These are phyloP conservation scores for Amauroascus niger DNA, from an alignment of 2,329 filamentous ascomycete genomes.

Conservation along the genomic window DNA sequence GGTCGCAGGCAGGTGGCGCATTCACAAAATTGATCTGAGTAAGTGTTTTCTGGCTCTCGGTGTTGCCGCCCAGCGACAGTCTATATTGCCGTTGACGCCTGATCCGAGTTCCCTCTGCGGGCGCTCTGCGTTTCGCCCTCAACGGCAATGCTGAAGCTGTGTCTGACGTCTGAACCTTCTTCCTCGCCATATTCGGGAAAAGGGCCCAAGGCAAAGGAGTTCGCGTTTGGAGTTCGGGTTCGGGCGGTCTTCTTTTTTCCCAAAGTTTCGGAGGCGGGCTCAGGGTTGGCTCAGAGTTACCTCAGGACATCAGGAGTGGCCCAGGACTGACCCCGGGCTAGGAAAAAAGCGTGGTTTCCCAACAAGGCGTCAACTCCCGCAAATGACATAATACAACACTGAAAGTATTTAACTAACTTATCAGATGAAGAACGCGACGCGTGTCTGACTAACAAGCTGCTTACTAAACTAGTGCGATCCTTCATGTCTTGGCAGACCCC, in stretches of 20 bases:
- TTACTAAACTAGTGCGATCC: not conserved
- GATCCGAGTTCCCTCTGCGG: not conserved
- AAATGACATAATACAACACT: too few relatives aligned
- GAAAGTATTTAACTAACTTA: too few relatives aligned
- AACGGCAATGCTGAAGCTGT: not conserved
- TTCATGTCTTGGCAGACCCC: not conserved
- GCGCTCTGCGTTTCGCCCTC: not conserved
- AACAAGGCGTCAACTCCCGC: too few relatives aligned
- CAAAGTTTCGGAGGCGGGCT: not conserved
- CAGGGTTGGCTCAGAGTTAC: not conserved
- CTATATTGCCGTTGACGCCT: conserved; percentile 13
- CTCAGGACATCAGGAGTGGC: too few relatives aligned
- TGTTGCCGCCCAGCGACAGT: conserved; percentile 15
- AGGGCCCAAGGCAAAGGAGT: too few relatives aligned
- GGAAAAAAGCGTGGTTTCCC: not conserved
- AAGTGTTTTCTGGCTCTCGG: conserved; percentile 31
- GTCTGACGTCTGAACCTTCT: not conserved
- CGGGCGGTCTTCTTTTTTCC: not conserved
- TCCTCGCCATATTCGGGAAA: not conserved
- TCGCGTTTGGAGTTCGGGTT: not conserved
- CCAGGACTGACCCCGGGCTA: not conserved
- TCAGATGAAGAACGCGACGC: too few relatives aligned
- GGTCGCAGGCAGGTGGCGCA: conserved; percentile 14
- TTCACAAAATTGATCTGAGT: conserved; percentile 36
- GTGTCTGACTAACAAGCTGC: not conserved